phyloP scores from a whole-genome alignment of 2,329 filamentous ascomycete genomes.

The Onygena corvina region DNA sequence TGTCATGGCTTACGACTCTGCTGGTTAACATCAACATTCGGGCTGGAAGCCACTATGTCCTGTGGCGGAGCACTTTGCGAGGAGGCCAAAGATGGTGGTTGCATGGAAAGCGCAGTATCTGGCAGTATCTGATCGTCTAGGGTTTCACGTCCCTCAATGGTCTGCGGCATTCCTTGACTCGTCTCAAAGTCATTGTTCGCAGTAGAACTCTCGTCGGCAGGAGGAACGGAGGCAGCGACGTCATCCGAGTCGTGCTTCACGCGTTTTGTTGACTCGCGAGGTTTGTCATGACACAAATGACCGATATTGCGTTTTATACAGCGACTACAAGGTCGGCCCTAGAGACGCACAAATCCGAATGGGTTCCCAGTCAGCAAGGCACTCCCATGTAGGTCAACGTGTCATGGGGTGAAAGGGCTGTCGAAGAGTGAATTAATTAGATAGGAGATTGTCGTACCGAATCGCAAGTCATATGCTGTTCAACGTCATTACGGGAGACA shows the following conservation, averaged over 20 bases:
- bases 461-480: constrained; percentile 84
- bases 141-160: constrained; percentile 48
- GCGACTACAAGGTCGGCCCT: constrained; percentile 92
- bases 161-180: constrained; percentile 39
- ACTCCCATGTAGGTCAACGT: background rate
- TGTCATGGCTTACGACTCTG: constrained; percentile 56
- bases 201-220: constrained; percentile 46
- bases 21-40: constrained; percentile 51
- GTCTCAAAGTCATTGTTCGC: constrained; percentile 34
- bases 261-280: constrained; percentile 76
- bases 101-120: constrained; percentile 37
- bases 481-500: constrained; percentile 27
- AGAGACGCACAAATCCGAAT: constrained; percentile 15
- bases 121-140: constrained; percentile 33
- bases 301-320: constrained; percentile 98
- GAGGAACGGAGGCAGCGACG: constrained; percentile 43
- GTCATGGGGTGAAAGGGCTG: constrained; percentile 10
- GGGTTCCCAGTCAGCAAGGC: constrained; percentile 1
- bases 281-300: constrained; percentile 95
- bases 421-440: background rate
- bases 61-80: constrained; percentile 54
- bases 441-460: constrained; percentile 48
- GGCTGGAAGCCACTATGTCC: constrained; percentile 56
- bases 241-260: constrained; percentile 53
- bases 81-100: constrained; percentile 32